Evolutionary conservation across 805 yeast genomes (phyloP).

Genomic region (Tetrapisispora nanseiensis): DNA sequence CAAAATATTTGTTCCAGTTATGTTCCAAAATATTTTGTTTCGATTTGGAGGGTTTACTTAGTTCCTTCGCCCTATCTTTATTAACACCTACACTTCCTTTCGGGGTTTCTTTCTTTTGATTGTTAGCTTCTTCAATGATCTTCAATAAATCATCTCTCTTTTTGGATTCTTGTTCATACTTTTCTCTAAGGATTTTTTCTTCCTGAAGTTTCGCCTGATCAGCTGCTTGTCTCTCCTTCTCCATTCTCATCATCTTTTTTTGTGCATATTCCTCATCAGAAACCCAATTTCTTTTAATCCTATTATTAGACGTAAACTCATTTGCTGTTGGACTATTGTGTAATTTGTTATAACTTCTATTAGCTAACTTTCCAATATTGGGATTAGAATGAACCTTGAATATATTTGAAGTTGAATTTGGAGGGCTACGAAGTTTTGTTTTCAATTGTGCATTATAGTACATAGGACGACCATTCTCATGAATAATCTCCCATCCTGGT

Average conservation of each 20-base stretch:
- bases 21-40: slow-evolving; percentile 16
- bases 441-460: slow-evolving; percentile 26
- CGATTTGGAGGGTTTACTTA: slow-evolving; percentile 10
- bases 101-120: slow-evolving; percentile 21
- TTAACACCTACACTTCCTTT: slow-evolving; percentile 15
- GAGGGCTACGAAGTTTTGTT: slow-evolving; percentile 26
- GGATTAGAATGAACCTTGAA: slow-evolving; percentile 1
- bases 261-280: slow-evolving; percentile 26
- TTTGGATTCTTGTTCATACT: slow-evolving; percentile 20
- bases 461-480: slow-evolving; percentile 28
- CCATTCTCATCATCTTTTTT: slow-evolving; percentile 22
- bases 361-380: neutral
- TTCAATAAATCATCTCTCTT: slow-evolving; percentile 13
- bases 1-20: slow-evolving; percentile 42
- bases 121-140: slow-evolving; percentile 16
- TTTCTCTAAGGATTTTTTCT: slow-evolving; percentile 13
- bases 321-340: neutral
- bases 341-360: neutral
- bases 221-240: slow-evolving; percentile 16
- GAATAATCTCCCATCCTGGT: slow-evolving; percentile 29
- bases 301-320: slow-evolving; percentile 2
- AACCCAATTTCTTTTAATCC: slow-evolving; percentile 10
- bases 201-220: slow-evolving; percentile 22
- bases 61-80: slow-evolving; percentile 8
- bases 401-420: slow-evolving; percentile 13